phyloP scores from a whole-genome alignment of 2,329 filamentous ascomycete species.

The Xylaria sp. region DNA sequence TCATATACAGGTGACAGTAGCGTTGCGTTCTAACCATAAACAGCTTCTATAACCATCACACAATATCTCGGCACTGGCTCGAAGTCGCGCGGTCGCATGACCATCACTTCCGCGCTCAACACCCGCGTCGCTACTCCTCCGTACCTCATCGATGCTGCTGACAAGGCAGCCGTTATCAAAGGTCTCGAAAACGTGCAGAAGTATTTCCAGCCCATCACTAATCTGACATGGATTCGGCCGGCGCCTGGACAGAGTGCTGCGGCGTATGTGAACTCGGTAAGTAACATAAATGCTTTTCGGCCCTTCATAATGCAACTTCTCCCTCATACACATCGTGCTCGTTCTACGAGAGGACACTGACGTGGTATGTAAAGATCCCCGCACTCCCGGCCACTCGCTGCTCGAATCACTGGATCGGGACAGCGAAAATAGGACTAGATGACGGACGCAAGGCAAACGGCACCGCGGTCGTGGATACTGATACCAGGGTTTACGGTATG shows the following conservation, averaged over 20 bases:
- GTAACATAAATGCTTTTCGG: neutral
- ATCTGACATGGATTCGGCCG: constrained; percentile 62
- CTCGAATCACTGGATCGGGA: constrained; percentile 60
- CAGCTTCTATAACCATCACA: constrained; percentile 57
- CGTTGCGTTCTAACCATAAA: constrained; percentile 14
- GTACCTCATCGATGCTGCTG: constrained; percentile 61
- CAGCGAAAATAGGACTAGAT: constrained; percentile 64
- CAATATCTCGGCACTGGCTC: constrained; percentile 69
- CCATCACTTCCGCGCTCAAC: constrained; percentile 61
- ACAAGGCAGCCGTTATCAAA: constrained; percentile 64
- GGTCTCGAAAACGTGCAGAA: constrained; percentile 65
- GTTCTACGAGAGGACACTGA: neutral
- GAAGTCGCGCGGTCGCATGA: constrained; percentile 65
- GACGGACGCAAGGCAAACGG: constrained; percentile 59
- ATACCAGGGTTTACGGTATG: constrained; percentile 70
- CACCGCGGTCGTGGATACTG: constrained; percentile 64
- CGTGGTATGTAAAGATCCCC: constrained; percentile 40
- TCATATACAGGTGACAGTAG: neutral
- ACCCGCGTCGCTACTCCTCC: constrained; percentile 64
- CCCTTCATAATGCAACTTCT: neutral
- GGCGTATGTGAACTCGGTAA: constrained; percentile 54
- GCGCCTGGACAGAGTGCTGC: constrained; percentile 56
- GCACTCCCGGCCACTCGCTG: constrained; percentile 44
- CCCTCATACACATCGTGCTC: neutral
- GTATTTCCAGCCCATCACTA: constrained; percentile 58